Evolutionary conservation across 2,329 filamentous ascomycete species (phyloP).

Genomic region (Sphaerostilbella broomeana): DNA sequence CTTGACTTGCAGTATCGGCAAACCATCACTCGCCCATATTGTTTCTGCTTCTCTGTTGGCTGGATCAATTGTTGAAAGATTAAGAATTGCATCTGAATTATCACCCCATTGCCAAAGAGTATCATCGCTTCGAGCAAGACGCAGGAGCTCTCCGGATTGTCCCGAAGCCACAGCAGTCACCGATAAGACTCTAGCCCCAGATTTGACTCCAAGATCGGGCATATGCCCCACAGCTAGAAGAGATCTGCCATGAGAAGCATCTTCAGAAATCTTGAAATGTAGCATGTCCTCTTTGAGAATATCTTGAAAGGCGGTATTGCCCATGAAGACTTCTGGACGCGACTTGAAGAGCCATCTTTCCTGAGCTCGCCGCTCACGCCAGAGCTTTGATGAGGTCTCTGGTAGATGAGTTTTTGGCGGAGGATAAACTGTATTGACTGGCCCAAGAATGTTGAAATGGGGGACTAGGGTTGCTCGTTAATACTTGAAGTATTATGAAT

Average conservation of each 20-base stretch:
- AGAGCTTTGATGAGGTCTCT: slow-evolving; percentile 21
- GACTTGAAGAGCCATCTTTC: slow-evolving; percentile 44
- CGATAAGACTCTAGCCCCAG: slow-evolving; percentile 22
- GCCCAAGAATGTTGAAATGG: slow-evolving; percentile 27
- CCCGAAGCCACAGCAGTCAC: slow-evolving; percentile 47
- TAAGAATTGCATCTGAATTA: slow-evolving; percentile 39
- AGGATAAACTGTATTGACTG: slow-evolving; percentile 29
- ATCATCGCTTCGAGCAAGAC: slow-evolving; percentile 43
- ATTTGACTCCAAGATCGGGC: slow-evolving; percentile 31
- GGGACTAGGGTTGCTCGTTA: slow-evolving; percentile 20
- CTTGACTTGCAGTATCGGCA: slow-evolving; percentile 46
- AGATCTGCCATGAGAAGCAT: slow-evolving; percentile 17
- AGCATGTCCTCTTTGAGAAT: slow-evolving; percentile 32
- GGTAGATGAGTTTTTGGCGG: slow-evolving; percentile 24
- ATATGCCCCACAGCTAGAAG: slow-evolving; percentile 53
- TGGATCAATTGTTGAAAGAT: slow-evolving; percentile 37
- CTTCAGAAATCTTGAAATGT: slow-evolving; percentile 24
- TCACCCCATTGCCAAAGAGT: slow-evolving; percentile 50
- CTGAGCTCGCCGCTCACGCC: slow-evolving; percentile 30
- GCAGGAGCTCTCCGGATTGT: slow-evolving; percentile 51
- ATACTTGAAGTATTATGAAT: not conserved
- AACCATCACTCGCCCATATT: slow-evolving; percentile 47
- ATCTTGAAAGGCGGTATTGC: slow-evolving; percentile 26
- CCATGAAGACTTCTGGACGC: slow-evolving; percentile 44
- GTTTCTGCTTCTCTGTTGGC: slow-evolving; percentile 39